Conservation (phyloP, 768 basidiomycete genomes). For the Tulasnella sp. region DNA sequence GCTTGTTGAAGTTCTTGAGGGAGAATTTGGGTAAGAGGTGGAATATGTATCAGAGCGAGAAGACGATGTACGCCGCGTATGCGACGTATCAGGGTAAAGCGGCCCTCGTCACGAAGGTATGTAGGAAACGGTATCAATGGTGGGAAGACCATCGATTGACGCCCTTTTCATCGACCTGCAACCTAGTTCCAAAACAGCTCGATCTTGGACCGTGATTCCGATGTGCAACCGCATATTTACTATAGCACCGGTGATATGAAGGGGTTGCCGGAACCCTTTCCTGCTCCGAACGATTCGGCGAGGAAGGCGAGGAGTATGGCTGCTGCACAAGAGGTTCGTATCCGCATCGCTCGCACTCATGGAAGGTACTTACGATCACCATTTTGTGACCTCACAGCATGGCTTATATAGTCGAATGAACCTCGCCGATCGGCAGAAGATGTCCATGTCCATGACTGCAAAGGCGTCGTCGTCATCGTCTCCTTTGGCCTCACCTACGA, state of each 20-base stretch:
- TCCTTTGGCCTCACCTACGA: no score
- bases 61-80: slow-evolving; percentile 83
- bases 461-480: no score
- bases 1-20: slow-evolving; percentile 66
- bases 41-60: slow-evolving; percentile 90
- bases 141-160: slow-evolving; percentile 66
- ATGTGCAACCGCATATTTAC: slow-evolving; percentile 10
- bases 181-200: slow-evolving; percentile 11
- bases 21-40: slow-evolving; percentile 70
- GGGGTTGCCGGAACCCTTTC: slow-evolving; percentile 43
- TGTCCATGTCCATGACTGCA: neutral
- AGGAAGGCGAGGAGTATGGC: slow-evolving; percentile 40
- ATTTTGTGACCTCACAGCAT: no score
- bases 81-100: slow-evolving; percentile 92
- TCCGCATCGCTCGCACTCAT: neutral
- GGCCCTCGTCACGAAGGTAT: slow-evolving; percentile 78
- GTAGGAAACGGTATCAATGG: no score
- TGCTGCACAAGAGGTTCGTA: slow-evolving; percentile 9
- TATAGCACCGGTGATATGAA: slow-evolving; percentile 1
- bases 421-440: neutral
- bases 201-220: slow-evolving; percentile 7
- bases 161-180: neutral
- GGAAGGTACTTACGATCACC: no score
- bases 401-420: slow-evolving; percentile 8
- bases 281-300: slow-evolving; percentile 66